Base-by-base conservation (phyloP, 192 early-diverging fungal species). In the Coemansia sp. region DNA sequence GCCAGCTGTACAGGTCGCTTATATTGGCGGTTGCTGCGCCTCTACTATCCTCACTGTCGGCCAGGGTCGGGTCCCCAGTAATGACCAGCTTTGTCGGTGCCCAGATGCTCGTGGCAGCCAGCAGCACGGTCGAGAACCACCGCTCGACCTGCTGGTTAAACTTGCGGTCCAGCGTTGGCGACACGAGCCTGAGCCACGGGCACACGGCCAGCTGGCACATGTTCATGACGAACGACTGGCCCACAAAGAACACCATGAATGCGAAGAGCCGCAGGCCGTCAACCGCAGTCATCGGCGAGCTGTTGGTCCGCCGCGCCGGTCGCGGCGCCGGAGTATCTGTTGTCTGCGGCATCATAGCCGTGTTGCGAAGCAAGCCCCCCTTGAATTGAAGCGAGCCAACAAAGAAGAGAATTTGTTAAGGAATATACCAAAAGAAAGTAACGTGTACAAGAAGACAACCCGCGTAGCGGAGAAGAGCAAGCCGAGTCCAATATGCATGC, bases 121-220 rank as follows among this genome's bases (percentile, higher is more conserved):
- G 42, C n/a, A 77, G 64, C 35, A 55, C 34, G 4, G 43, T 44
- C 34, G 59, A 48, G 50, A 77, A 77, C 60, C 68, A 77, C 14
- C 56, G 67, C 56, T 77, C 67, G 14, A 59, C 60, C 26, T 77
- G 67, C 59, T 71, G 75, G 64, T 60, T 58, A 30, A 63, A 77
- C 52, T 50, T 66, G 50, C 67, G 75, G 43, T 63, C 38, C 3
- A 29, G 32, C 5, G 31, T 26, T 1, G 63, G 51, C 17, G 64
- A 56, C 21, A 63, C 14, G 0, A 54, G 42, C 36, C 23, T 38
- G 25, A 77, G 55, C 58, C 63, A 57, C 6, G 60, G 60, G 13
- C 46, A 43, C 27, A 67, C 53, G 4, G 46, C 51, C 3, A 77
- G 49, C 54, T 77, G 75, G 32, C 59, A 56, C 25, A 71, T 11